Evolutionary conservation across 208 protist genomes (phyloP), one percentile per base, ranked within the genome.

Genomic region (Trypanosoma platydactyli): DNA sequence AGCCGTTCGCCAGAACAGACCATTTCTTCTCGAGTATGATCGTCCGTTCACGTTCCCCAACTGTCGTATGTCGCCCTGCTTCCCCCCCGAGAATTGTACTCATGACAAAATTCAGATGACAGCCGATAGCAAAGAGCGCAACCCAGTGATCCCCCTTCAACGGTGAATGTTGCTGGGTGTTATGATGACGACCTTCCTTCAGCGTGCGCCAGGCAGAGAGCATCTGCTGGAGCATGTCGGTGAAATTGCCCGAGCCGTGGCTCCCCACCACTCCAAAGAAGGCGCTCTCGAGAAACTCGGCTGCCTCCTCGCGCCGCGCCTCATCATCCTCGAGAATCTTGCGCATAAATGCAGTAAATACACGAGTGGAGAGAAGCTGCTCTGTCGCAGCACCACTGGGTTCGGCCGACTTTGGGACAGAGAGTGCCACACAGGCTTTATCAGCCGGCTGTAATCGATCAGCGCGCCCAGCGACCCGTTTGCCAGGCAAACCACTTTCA

Each of bases 131-230:
- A 63, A 85, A 88, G 15, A 86, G 57, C 0, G 79, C 79, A 16
- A 88, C 80, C 84, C 87, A 93, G 52, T 77, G 46, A 48, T 83
- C 83, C 6, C 81, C 84, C 1, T 70, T 76, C 33, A 87, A 22
- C 6, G 33, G 20, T 3, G 40, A 42, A 9, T 24, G 27, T 25
- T 62, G 53, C 7, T 57, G n/a, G n/a, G n/a, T n/a, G n/a, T n/a
- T n/a, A n/a, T n/a, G 33, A 15, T 69, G 22, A 41, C n/a, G 9
- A 33, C 27, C 29, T 42, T 71, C 57, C 29, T 76, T 80, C 42
- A 71, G 16, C 42, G 45, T 46, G 16, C 64, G 24, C 86, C 86
- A 93, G 38, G 83, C 79, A 1, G 68, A 51, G 24, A 84, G 64
- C 77, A 93, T 79, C 67, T 90, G 79, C 5, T 73, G 63, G 13